Base-by-base conservation (phyloP, 768 basidiomycete species). In the Leccinellum luteum region DNA sequence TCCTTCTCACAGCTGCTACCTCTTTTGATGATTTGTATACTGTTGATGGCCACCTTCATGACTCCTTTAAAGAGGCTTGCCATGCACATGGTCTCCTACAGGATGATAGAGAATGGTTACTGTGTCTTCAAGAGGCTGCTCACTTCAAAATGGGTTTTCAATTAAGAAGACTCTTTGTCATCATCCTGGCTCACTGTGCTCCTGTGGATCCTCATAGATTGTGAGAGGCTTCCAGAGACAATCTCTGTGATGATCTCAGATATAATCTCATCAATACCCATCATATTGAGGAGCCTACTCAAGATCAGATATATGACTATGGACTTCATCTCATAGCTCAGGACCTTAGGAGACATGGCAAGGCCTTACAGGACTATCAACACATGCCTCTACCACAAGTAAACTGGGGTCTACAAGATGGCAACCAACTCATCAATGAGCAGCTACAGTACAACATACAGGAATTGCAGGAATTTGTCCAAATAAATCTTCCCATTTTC, bases 361-460 rank as follows among this genome's bases (percentile, higher is more conserved):
- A 44, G 41, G 9, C 43, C n/a, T 21, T 44, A 10, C 19, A 44
- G 6, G 2, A 44, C 9, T 19, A 19, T 44, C n/a, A 8, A 44
- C n/a, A 21, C 0, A 44, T 44, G 43, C 43, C 43, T 44, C 19
- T 44, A 21, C 43, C 43, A 44, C 43, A 44, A 44, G n/a, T 19
- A 10, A 44, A 44, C 17, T 44, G 43, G 19, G 43, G 43, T 21
- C 19, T 14, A 9, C 43, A 44, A 15, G 43, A 44, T 19, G 43
- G 43, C n/a, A 44, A 44, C 8, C n/a, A 21, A 44, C 43, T 44
- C 43, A 44, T 44, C 43, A 43, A 43, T 43, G 41, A 43, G 41
- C 41, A 43, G 41, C 41, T 43, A 77, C 32, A 34, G 10, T 44
- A 12, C 4, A 21, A 44, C 0, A 21, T n/a, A 44, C 43, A 44